Conservation (phyloP, 768 basidiomycete species). For the Tremella mesenterica region DNA sequence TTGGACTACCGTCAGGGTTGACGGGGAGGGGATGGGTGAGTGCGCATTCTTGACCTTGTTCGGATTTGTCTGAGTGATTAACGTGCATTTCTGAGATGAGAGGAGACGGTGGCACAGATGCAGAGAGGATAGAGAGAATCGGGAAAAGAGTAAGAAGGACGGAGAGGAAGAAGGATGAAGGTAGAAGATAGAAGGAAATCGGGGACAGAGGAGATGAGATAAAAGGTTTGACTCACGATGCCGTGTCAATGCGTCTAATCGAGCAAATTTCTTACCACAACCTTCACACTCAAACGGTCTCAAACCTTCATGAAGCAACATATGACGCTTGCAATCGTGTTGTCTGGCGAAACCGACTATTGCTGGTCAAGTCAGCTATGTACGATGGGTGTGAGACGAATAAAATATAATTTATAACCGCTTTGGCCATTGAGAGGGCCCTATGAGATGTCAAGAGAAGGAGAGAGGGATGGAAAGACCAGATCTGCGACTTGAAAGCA, state of each 20-base stretch:
- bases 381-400: background rate
- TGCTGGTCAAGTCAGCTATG: conserved; percentile 3
- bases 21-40: conserved; percentile 46
- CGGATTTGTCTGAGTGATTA: conserved; percentile 59
- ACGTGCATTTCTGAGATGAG: conserved; percentile 1
- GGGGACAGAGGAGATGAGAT: background rate
- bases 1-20: conserved; percentile 42
- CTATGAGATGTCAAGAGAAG: no score
- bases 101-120: background rate
- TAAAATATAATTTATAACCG: no score
- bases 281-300: conserved; percentile 88
- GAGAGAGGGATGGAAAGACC: no score
- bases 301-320: conserved; percentile 85
- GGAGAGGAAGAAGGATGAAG: no score
- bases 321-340: conserved; percentile 94
- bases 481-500: background rate
- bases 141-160: no score
- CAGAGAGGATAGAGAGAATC: no score
- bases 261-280: conserved; percentile 83
- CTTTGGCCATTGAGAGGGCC: no score
- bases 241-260: conserved; percentile 88
- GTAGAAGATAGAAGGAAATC: no score
- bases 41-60: conserved; percentile 70
- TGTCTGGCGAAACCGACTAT: conserved; percentile 70
- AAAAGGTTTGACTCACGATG: conserved; percentile 59